Conservation (phyloP, 2,329 filamentous ascomycete genomes). For the Hymenoscyphus occultus region DNA sequence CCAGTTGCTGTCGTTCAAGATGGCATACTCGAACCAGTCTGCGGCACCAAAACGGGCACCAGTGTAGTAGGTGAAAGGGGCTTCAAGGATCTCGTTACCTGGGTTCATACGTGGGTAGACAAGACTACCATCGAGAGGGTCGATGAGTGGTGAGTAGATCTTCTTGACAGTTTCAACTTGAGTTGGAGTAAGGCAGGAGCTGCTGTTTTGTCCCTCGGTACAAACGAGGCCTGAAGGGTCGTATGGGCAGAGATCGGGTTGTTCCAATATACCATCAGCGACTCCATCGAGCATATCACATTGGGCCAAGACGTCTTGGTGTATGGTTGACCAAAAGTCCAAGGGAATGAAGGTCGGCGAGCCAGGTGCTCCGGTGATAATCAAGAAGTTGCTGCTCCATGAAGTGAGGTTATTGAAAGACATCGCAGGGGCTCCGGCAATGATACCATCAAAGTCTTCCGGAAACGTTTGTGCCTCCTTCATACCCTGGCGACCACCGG, state of each 20-base stretch:
- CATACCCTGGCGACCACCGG: conserved; percentile 39
- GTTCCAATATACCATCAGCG: background rate
- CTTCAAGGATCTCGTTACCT: background rate
- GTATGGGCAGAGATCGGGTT: background rate
- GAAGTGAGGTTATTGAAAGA: conserved; percentile 25
- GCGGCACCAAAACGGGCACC: background rate
- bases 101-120: background rate
- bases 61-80: too few species aligned
- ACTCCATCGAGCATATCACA: background rate
- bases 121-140: background rate
- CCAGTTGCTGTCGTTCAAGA: background rate
- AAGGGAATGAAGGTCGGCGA: background rate
- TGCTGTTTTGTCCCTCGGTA: background rate
- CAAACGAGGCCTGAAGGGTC: background rate
- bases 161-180: background rate
- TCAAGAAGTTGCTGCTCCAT: background rate
- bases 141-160: background rate
- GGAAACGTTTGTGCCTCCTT: conserved; percentile 40
- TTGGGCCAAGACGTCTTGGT: background rate
- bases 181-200: background rate
- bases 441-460: conserved; percentile 40
- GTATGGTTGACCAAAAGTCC: background rate
- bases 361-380: background rate
- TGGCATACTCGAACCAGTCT: background rate
- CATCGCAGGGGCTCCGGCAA: conserved; percentile 40